Percentiles rank a stretch among this genome's conserved stretches.
phyloP scores from a whole-genome alignment of 148 eudicot genomes.

The Cornus florida region DNA sequence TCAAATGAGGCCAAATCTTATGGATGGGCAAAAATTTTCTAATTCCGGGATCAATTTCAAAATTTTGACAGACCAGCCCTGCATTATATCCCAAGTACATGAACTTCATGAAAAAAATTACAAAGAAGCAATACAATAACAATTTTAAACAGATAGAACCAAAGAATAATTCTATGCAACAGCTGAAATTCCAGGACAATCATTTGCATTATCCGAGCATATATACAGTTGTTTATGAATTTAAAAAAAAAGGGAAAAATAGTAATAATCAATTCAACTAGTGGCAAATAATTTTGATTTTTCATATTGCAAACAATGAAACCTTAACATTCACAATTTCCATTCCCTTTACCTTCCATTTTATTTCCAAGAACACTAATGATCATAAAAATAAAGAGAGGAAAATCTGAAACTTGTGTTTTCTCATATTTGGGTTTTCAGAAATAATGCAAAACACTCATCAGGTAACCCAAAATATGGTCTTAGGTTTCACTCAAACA shows the following conservation, averaged over 20 bases:
- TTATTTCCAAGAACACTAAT: not conserved
- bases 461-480: not conserved
- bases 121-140: not conserved
- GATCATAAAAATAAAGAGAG: not conserved
- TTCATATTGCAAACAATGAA: not conserved
- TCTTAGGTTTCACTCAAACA: not conserved
- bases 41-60: not conserved
- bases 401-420: not conserved
- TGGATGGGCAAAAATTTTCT: not conserved
- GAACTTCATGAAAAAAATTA: not conserved
- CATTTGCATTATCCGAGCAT: no score
- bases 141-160: not conserved
- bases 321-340: not conserved
- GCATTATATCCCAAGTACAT: not conserved
- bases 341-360: not conserved
- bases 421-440: not conserved
- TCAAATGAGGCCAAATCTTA: not conserved
- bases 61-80: not conserved
- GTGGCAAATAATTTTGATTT: not conserved
- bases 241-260: not conserved
- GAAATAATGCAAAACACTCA: not conserved
- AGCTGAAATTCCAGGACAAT: no score
- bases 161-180: no score
- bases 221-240: no score
- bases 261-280: not conserved